Base-by-base conservation (phyloP, 2,329 filamentous ascomycete genomes). In the Penicillium brasilianum region DNA sequence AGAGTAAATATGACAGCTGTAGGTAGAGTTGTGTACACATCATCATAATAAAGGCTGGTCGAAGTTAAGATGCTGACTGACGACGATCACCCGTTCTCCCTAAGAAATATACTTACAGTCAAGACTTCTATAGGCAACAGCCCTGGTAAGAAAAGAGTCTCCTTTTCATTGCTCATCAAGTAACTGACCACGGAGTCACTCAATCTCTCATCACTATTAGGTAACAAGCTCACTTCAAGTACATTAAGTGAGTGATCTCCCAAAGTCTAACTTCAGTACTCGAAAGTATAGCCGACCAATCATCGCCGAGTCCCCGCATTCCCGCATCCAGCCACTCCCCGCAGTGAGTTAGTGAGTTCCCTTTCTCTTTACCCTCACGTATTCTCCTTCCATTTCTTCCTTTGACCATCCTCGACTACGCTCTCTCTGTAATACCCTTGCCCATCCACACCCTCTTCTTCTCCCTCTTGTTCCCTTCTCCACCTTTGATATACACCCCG, bases 271-370 rank as follows among this genome's bases (percentile, higher is more conserved):
- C 13, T 30, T 10, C 14, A 30, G 44, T 14, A 20, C 49, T 51
- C 49, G 0, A 36, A 36, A 20, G 34, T 51, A 11, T 30, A 48
- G 20, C 39, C 18, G 8, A 46, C 50, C 50, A 53, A 44, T 49
- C 30, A 51, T n/a, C 34, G 56, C 56, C 61, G 61, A 58, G 55
- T 55, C 65, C 65, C 65, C 65, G 65, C 65, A 66, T 66, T 63
- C 22, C 53, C 14, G 7, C 22, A 44, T 44, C 28, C 39, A 22
- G 37, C 53, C 53, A 56, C 50, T 53, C 60, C 50, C 50, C 58
- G 54, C 60, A 48, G 39, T 34, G 57, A 36, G 43, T 25, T n/a
- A n/a, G n/a, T n/a, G n/a, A n/a, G n/a, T n/a, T n/a, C n/a, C n/a
- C 46, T 22, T 16, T 18, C n/a, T 48, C 44, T 48, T 48, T 11